Percentiles rank a stretch among this genome's conserved stretches.
These are phyloP conservation scores for Posidonia oceanica DNA, from an alignment of 116 monocot species.

Conservation along the genomic window DNA sequence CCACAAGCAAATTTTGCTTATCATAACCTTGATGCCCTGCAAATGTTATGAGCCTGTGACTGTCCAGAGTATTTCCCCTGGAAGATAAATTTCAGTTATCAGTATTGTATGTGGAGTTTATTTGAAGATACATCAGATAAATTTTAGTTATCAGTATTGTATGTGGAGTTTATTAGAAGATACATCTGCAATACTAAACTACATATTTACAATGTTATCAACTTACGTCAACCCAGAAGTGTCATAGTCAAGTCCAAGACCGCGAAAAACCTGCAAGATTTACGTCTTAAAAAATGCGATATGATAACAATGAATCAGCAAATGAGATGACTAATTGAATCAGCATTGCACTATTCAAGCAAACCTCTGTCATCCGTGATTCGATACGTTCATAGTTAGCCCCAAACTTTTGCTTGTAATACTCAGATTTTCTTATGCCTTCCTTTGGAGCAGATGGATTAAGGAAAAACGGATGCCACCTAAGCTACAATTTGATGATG, in stretches of 20 bases:
- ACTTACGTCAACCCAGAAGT: conserved; percentile 73
- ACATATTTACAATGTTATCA: too few relatives aligned
- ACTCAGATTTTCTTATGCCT: conserved; percentile 58
- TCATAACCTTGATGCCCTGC: conserved; percentile 67
- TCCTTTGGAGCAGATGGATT: conserved; percentile 76
- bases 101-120: too few relatives aligned
- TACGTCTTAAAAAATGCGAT: background rate
- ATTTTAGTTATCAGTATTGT: too few relatives aligned
- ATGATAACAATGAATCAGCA: background rate
- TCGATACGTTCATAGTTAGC: conserved; percentile 33
- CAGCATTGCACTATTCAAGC: background rate
- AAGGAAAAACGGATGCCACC: conserved; percentile 85
- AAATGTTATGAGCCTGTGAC: conserved; percentile 83
- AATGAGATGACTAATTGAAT: background rate
- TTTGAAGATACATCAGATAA: too few relatives aligned
- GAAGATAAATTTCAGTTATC: conserved; percentile 2
- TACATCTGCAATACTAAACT: too few relatives aligned
- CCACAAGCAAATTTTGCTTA: conserved; percentile 78
- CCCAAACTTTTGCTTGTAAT: conserved; percentile 64
- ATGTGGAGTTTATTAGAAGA: too few relatives aligned
- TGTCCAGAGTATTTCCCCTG: conserved; percentile 77
- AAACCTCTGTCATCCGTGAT: conserved; percentile 63
- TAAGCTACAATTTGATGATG: conserved; percentile 27
- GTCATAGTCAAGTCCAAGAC: conserved; percentile 69
- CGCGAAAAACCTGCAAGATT: conserved; percentile 44